A percentile compares a stretch with the other conserved stretches of the same genome.
Evolutionary conservation across 2,329 filamentous ascomycete species (phyloP).

Genomic region (Dactylonectria macrodidyma): DNA sequence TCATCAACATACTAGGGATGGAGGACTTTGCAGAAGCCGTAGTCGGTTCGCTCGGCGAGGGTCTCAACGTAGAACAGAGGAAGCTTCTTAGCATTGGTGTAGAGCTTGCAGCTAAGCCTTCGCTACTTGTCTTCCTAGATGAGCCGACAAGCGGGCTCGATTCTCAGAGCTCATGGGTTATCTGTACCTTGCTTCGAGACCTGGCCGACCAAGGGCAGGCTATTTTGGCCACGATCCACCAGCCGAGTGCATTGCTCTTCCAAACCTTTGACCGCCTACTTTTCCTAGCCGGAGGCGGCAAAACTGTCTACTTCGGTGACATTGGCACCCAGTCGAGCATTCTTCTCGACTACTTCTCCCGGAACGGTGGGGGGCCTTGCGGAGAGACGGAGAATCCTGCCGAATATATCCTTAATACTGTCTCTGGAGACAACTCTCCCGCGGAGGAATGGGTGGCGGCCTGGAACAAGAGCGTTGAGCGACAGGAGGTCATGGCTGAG

Average conservation of each 20-base stretch:
- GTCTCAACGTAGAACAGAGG: conserved; percentile 73
- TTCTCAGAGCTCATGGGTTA: conserved; percentile 75
- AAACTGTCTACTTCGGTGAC: conserved; percentile 78
- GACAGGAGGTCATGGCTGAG: conserved; percentile 68
- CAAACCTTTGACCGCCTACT: conserved; percentile 72
- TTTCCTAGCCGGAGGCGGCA: conserved; percentile 75
- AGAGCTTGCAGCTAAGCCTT: conserved; percentile 69
- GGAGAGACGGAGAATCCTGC: conserved; percentile 78
- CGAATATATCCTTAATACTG: conserved; percentile 78
- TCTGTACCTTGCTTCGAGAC: conserved; percentile 73
- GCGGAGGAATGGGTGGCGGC: conserved; percentile 76
- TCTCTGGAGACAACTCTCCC: conserved; percentile 55
- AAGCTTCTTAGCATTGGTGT: conserved; percentile 75
- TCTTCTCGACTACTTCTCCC: conserved; percentile 75
- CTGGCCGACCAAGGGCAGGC: conserved; percentile 69
- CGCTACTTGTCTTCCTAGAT: conserved; percentile 73
- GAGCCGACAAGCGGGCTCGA: conserved; percentile 75
- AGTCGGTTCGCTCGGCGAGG: conserved; percentile 74
- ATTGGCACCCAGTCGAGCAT: conserved; percentile 72
- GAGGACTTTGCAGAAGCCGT: conserved; percentile 76
- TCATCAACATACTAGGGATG: conserved; percentile 78
- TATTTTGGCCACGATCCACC: conserved; percentile 69
- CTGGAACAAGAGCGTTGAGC: conserved; percentile 71
- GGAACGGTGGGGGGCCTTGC: conserved; percentile 73
- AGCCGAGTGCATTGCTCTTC: conserved; percentile 68